Percentiles rank a stretch among this genome's conserved stretches.
Conservation (phyloP, 164 flowering plant species). For the Santalum album region DNA sequence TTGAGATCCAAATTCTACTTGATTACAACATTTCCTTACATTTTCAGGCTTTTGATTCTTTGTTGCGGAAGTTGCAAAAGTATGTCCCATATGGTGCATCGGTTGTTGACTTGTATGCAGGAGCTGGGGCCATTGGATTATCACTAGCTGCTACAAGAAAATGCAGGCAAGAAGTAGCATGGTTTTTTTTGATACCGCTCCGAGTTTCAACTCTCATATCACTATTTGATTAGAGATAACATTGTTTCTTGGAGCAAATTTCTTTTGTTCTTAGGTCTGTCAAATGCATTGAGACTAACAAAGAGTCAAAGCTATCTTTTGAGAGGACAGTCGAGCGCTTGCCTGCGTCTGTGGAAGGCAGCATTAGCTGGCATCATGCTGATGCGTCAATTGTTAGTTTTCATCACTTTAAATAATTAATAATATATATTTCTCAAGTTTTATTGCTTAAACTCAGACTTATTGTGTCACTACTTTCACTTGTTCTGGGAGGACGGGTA, state of each 20-base stretch:
- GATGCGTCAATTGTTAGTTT: constrained; percentile 71
- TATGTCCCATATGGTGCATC: constrained; percentile 81
- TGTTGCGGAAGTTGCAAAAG: constrained; percentile 77
- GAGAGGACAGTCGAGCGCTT: constrained; percentile 78
- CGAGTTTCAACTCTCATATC: background rate
- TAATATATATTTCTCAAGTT: background rate
- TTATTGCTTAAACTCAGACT: too few relatives aligned
- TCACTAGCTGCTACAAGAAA: constrained; percentile 74
- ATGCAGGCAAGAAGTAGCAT: constrained; percentile 58
- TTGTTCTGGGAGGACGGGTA: too few relatives aligned
- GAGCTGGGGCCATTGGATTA: constrained; percentile 92
- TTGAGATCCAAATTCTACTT: too few relatives aligned
- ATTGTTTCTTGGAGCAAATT: background rate
- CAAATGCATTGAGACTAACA: constrained; percentile 83
- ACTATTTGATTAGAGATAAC: background rate
- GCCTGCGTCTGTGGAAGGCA: constrained; percentile 47
- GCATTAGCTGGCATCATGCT: constrained; percentile 91
- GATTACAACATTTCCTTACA: background rate
- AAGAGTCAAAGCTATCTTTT: constrained; percentile 82
- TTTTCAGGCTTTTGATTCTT: constrained; percentile 82
- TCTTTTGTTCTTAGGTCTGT: constrained; percentile 49
- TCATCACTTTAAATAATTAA: background rate
- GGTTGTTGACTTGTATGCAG: constrained; percentile 91
- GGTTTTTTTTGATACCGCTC: constrained; percentile 3
- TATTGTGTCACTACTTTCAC: too few relatives aligned